Evolutionary conservation across 1,139 yeast genomes (phyloP).

Genomic region (Taphrina flavorubra): DNA sequence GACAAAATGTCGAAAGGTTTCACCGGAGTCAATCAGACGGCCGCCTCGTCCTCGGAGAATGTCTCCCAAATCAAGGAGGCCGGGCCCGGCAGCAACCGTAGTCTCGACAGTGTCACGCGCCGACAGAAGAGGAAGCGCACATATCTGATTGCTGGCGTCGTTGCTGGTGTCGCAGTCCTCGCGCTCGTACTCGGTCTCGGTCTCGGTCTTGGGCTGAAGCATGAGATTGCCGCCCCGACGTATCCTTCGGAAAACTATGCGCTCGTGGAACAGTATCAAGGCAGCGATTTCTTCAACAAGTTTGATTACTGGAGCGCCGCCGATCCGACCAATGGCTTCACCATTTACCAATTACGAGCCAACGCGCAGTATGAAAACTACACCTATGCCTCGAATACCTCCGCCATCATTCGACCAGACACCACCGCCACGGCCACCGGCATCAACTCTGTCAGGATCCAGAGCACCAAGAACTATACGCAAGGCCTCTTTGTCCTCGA

Average conservation of each 20-base stretch:
- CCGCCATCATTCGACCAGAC: conserved; percentile 33
- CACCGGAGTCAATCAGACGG: conserved; percentile 2
- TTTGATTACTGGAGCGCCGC: conserved; percentile 35
- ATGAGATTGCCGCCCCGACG: conserved; percentile 4
- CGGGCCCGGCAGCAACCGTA: not conserved
- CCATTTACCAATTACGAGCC: conserved; percentile 28
- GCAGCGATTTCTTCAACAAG: conserved; percentile 37
- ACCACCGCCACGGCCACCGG: conserved; percentile 28
- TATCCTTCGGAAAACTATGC: conserved; percentile 25
- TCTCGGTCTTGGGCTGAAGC: conserved; percentile 15
- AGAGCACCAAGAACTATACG: conserved; percentile 28
- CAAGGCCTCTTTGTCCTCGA: conserved; percentile 41
- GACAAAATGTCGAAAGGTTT: not conserved
- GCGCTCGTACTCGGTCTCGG: conserved; percentile 28
- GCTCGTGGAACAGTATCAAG: conserved; percentile 30
- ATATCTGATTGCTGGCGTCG: conserved; percentile 1
- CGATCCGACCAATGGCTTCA: conserved; percentile 43
- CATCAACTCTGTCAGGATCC: conserved; percentile 35
- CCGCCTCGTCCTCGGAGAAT: conserved; percentile 14
- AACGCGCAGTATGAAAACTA: conserved; percentile 25
- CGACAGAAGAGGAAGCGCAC: conserved; percentile 6
- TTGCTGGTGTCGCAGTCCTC: conserved; percentile 19
- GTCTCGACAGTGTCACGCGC: conserved; percentile 12
- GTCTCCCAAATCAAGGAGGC: not conserved
- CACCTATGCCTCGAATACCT: conserved; percentile 35